A percentile compares a stretch with the other conserved stretches of the same genome.
Conservation (phyloP, 768 basidiomycete genomes). For the Coprinellus micaceus region DNA sequence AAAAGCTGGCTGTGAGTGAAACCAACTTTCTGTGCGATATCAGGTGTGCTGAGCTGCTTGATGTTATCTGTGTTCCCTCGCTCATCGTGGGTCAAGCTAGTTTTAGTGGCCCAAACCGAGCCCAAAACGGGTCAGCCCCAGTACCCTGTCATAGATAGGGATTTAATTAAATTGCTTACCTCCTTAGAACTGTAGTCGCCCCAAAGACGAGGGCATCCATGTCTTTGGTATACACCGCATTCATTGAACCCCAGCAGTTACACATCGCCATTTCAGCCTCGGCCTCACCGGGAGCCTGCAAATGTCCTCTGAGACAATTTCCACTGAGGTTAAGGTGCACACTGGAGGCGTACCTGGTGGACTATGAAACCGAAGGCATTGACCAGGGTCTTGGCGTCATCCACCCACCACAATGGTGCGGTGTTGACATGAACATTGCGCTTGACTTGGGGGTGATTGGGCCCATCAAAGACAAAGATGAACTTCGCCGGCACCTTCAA, state of each 20-base stretch:
- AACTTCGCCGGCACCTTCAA: neutral
- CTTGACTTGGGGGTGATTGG: neutral
- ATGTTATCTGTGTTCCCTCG: neutral
- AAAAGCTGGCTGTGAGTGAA: neutral
- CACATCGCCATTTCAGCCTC: neutral
- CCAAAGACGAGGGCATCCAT: neutral
- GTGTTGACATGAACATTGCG: neutral
- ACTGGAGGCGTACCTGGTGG: neutral
- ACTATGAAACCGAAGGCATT: neutral
- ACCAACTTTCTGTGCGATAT: neutral
- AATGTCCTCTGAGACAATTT: neutral
- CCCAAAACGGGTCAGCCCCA: neutral
- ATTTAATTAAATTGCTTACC: neutral
- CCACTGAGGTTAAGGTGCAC: neutral
- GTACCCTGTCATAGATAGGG: neutral
- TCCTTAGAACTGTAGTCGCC: neutral
- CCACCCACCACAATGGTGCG: neutral
- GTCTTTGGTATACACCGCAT: neutral
- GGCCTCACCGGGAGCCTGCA: neutral
- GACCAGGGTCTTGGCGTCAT: neutral
- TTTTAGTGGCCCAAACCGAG: neutral
- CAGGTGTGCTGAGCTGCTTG: neutral
- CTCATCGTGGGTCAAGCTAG: too few relatives aligned
- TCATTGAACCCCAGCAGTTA: neutral
- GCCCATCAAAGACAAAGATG: neutral